Evolutionary conservation across 192 early-diverging fungal species (phyloP).

Genomic region (Backusella westeae): DNA sequence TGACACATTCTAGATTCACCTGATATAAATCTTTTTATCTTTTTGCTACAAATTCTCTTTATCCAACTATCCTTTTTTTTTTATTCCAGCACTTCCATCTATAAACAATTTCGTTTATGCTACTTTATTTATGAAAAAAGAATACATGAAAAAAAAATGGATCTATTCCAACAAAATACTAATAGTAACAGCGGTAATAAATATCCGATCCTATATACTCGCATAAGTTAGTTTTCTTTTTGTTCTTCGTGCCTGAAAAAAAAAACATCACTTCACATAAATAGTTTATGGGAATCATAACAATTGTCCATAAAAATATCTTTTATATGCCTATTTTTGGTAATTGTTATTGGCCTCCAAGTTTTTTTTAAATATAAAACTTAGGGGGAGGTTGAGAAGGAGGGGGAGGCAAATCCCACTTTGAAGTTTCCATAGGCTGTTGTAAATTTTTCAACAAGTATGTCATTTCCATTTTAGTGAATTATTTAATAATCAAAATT

Average conservation of each 20-base stretch:
- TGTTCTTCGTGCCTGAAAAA: background rate
- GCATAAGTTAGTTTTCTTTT: background rate
- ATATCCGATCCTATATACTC: background rate
- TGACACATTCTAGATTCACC: conserved; percentile 1
- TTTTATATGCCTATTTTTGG: background rate
- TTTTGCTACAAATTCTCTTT: background rate
- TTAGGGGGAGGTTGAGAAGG: background rate
- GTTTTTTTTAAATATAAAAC: background rate
- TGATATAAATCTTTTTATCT: background rate
- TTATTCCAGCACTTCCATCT: background rate
- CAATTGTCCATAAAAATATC: background rate
- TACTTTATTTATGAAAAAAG: background rate
- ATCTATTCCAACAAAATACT: background rate
- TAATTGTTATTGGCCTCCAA: background rate
- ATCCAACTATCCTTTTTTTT: no score
- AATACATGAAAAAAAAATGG: background rate
- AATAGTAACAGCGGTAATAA: background rate
- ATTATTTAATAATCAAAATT: background rate
- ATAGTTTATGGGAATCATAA: background rate
- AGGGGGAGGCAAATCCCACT: background rate
- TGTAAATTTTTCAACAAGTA: background rate
- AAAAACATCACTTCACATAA: background rate
- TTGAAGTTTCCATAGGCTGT: background rate
- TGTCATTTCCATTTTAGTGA: background rate
- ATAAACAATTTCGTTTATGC: background rate